Evolutionary conservation across 2,329 filamentous ascomycete genomes (phyloP), one percentile per base, ranked within the genome.

Genomic region (Elsinoe australis): DNA sequence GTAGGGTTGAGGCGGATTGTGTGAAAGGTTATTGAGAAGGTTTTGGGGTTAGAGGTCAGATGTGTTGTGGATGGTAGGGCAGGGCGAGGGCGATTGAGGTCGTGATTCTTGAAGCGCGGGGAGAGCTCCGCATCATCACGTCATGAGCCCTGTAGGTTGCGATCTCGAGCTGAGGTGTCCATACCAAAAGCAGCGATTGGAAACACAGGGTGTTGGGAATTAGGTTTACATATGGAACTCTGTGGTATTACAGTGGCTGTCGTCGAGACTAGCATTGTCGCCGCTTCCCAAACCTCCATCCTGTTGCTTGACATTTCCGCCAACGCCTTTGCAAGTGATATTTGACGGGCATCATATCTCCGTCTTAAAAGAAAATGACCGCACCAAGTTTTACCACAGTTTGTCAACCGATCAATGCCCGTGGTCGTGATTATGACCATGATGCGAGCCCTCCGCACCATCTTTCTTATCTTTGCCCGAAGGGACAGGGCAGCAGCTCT

Each of bases 401-500:
- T 12, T 29, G 26, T 7, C 26, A 12, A 12, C 26, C 18, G 6
- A 31, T 31, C 12, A 18, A 1, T 34, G 9, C 19, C 14, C 17
- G n/a, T 51, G 34, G n/a, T 24, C 47, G 49, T 60, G 57, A n/a
- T 54, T 49, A 56, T 73, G 63, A 60, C 65, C 49, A 58, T 72
- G 48, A 51, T 52, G 61, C n/a, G 60, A 31, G 12, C 22, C 33
- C 3, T 39, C 45, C 6, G n/a, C 19, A 29, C 39, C 51, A 31
- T 53, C 51, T 41, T 51, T 48, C 15, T 41, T 51, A 33, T 53
- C 50, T 41, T 49, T 44, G 17, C 29, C 48, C 10, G 42, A 19
- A 29, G 53, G 51, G 12, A 51, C 49, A 32, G 66, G 66, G 53
- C 68, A 70, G 51, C 68, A 71, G 53, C 61, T 64, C 51, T 67